phyloP scores from a whole-genome alignment of 2,329 filamentous ascomycete genomes.

The Gaeumannomyces tritici region DNA sequence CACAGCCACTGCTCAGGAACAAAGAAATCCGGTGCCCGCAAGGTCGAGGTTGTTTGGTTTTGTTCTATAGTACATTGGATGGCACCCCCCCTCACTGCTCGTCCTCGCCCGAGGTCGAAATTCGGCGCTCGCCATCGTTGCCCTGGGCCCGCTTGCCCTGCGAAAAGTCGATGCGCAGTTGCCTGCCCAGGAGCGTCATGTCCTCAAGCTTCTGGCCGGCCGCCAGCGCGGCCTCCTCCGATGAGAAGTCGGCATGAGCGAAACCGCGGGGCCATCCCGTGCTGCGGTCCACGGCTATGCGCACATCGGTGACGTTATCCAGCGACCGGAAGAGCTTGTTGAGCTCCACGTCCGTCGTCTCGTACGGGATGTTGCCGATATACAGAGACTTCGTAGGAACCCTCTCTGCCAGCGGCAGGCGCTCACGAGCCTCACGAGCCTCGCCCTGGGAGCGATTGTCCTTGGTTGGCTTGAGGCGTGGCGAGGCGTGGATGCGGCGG shows the following conservation, averaged over 20 bases:
- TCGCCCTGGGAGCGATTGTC: background rate
- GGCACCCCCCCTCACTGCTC: too few relatives aligned
- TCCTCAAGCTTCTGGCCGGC: conserved; percentile 46
- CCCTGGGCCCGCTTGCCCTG: background rate
- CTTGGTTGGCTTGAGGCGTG: conserved; percentile 7
- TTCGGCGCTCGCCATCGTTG: too few relatives aligned
- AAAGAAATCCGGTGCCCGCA: too few relatives aligned
- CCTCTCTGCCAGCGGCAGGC: background rate
- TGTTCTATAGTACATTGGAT: too few relatives aligned
- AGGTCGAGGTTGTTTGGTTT: too few relatives aligned
- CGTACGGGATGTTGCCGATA: conserved; percentile 79
- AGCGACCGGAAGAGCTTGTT: conserved; percentile 67
- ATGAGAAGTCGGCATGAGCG: conserved; percentile 71
- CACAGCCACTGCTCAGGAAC: too few relatives aligned
- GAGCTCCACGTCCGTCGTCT: conserved; percentile 75
- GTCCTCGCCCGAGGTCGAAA: too few relatives aligned
- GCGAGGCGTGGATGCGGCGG: conserved; percentile 19
- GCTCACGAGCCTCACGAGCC: background rate
- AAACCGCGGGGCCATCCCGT: conserved; percentile 78
- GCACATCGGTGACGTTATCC: conserved; percentile 61
- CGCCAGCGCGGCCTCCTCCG: conserved; percentile 52
- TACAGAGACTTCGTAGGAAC: conserved; percentile 40
- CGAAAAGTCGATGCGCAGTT: conserved; percentile 57
- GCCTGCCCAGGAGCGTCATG: conserved; percentile 55
- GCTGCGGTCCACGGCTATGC: conserved; percentile 72